Evolutionary conservation across 164 flowering plant species (phyloP).

Genomic region (Amborella trichopoda): DNA sequence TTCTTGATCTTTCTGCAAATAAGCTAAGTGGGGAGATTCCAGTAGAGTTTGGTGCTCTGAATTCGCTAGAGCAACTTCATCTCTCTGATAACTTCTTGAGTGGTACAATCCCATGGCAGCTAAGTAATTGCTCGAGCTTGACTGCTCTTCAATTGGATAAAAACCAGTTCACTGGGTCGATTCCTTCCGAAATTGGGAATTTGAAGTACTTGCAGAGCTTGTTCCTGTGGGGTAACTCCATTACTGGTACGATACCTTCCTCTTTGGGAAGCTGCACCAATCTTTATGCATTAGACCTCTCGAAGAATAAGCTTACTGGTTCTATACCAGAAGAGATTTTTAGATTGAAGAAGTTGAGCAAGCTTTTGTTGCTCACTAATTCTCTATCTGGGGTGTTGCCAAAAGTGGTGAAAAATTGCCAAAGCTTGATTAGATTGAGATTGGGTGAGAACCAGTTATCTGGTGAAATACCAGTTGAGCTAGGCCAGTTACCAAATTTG

Average conservation of each 20-base stretch:
- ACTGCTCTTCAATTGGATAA: slow-evolving; percentile 83
- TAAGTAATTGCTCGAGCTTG: slow-evolving; percentile 75
- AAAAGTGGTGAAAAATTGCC: slow-evolving; percentile 46
- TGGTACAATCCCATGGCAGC: slow-evolving; percentile 60
- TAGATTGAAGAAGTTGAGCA: slow-evolving; percentile 73
- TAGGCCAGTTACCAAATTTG: slow-evolving; percentile 79
- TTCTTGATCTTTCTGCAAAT: slow-evolving; percentile 76
- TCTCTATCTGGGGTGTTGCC: slow-evolving; percentile 63
- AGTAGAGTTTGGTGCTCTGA: slow-evolving; percentile 59
- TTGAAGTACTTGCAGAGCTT: slow-evolving; percentile 71
- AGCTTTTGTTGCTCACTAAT: slow-evolving; percentile 78
- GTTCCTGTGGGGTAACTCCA: slow-evolving; percentile 84
- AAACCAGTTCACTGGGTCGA: slow-evolving; percentile 63
- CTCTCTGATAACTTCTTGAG: slow-evolving; percentile 68
- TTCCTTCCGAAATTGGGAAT: slow-evolving; percentile 73
- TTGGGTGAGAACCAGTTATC: slow-evolving; percentile 92
- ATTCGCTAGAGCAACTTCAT: slow-evolving; percentile 71
- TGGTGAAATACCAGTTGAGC: slow-evolving; percentile 74
- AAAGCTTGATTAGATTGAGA: slow-evolving; percentile 75
- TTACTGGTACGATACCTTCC: slow-evolving; percentile 75
- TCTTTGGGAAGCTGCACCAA: slow-evolving; percentile 77
- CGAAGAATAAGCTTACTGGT: slow-evolving; percentile 77
- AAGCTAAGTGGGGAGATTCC: slow-evolving; percentile 74
- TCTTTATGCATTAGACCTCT: slow-evolving; percentile 77
- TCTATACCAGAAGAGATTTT: slow-evolving; percentile 82